phyloP scores from a whole-genome alignment of 208 protist species.

The Herpetomonas muscarum region DNA sequence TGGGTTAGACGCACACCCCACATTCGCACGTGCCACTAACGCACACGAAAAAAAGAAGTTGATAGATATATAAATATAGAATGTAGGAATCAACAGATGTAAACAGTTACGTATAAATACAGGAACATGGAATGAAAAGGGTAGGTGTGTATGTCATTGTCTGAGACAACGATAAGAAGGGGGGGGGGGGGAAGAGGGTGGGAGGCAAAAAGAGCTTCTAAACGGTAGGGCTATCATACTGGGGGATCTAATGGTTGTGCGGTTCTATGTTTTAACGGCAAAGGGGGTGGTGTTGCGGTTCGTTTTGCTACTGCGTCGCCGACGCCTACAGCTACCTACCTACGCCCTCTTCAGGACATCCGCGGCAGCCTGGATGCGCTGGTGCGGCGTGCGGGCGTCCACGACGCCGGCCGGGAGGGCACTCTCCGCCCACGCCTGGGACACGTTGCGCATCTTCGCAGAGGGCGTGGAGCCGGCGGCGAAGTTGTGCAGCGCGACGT shows the following conservation, averaged over 20 bases:
- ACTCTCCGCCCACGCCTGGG: slow-evolving; percentile 28
- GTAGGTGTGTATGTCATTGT: slow-evolving; percentile 2
- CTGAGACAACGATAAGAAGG: too few species aligned
- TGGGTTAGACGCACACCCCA: too few species aligned
- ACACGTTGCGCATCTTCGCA: slow-evolving; percentile 26
- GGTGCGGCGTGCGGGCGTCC: slow-evolving; percentile 23
- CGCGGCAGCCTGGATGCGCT: slow-evolving; percentile 28
- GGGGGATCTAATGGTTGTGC: not conserved
- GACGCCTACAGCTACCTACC: not conserved
- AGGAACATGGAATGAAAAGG: not conserved
- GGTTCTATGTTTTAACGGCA: too few species aligned
- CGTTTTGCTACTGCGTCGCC: too few species aligned
- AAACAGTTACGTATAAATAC: slow-evolving; percentile 1
- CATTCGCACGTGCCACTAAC: too few species aligned
- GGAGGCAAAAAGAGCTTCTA: not conserved
- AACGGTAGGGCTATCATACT: too few species aligned
- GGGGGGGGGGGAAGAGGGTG: not conserved
- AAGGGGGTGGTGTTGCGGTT: too few species aligned
- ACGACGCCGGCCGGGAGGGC: slow-evolving; percentile 1
- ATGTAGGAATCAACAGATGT: slow-evolving; percentile 1
- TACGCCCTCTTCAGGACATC: slow-evolving; percentile 22
- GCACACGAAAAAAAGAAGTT: too few species aligned
- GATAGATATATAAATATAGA: too few species aligned
- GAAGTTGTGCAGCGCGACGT: slow-evolving; percentile 16
- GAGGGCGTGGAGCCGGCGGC: slow-evolving; percentile 7